A percentile compares a stretch with the other conserved stretches of the same genome.
phyloP scores from a whole-genome alignment of 208 protist genomes.

The Naegleria fowleri region DNA sequence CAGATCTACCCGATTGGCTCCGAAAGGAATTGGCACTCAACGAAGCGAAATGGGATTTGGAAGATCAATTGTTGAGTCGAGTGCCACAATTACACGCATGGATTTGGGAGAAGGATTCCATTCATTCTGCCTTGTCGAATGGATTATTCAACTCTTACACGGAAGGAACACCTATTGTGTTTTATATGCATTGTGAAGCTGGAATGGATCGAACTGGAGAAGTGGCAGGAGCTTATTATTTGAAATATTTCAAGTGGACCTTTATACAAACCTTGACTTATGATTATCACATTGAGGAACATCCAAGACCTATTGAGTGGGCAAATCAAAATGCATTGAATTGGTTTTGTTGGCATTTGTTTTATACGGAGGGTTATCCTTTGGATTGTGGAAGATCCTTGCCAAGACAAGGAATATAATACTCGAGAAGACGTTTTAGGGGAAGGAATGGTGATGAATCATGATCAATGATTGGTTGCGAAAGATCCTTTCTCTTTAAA shows the following conservation, averaged over 20 bases:
- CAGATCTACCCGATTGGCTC: not conserved
- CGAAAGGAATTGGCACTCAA: not conserved
- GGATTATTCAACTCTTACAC: not conserved
- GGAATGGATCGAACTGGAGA: conserved; percentile 4
- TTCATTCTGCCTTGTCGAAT: too few species aligned
- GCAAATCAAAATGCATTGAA: not conserved
- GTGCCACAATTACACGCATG: not conserved
- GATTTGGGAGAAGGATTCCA: not conserved
- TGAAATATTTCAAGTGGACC: not conserved
- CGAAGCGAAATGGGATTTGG: not conserved
- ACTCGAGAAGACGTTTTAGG: too few species aligned
- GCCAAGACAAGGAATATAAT: too few species aligned
- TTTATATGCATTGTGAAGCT: not conserved
- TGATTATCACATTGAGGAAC: not conserved
- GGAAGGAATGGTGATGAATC: too few species aligned
- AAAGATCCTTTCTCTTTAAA: too few species aligned
- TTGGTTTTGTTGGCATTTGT: not conserved
- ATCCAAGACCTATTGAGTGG: not conserved
- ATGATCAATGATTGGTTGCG: too few species aligned
- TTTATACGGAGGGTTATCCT: not conserved
- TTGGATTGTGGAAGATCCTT: not conserved
- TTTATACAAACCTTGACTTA: not conserved
- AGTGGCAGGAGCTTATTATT: not conserved
- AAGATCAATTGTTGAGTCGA: not conserved
- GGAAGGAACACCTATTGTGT: not conserved